Percentiles rank a stretch among this genome's conserved stretches.
Evolutionary conservation across 1,284 basidiomycete genomes (phyloP).

Genomic region (Tilletia caries): DNA sequence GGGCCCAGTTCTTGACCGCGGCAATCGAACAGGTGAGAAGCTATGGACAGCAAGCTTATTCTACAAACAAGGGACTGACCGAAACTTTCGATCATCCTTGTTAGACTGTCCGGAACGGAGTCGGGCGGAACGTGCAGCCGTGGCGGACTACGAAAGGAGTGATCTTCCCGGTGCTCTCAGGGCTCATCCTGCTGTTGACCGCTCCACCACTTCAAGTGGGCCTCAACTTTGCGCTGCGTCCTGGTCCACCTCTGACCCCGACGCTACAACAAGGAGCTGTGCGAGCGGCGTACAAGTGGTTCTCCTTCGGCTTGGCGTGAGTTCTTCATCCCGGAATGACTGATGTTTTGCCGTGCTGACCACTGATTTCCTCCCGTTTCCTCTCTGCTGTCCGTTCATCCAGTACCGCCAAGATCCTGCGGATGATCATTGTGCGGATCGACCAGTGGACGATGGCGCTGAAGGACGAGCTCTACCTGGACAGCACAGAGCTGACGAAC

Average conservation of each 20-base stretch:
- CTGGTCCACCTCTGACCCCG: conserved; percentile 1
- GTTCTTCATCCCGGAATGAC: not conserved
- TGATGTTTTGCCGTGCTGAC: not conserved
- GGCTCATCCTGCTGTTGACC: not conserved
- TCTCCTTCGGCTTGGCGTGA: conserved; percentile 8
- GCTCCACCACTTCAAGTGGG: conserved; percentile 7
- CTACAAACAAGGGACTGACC: no score
- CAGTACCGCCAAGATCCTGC: not conserved
- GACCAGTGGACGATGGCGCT: conserved; percentile 39
- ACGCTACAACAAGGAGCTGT: conserved; percentile 9
- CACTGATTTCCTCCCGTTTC: not conserved
- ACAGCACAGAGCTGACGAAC: conserved; percentile 46
- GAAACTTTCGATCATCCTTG: no score
- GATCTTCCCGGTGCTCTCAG: not conserved
- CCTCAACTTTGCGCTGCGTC: not conserved
- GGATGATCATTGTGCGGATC: conserved; percentile 24
- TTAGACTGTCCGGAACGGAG: not conserved
- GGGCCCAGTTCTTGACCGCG: not conserved
- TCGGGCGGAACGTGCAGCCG: conserved; percentile 1
- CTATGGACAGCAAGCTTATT: no score
- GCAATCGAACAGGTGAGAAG: conserved; percentile 4
- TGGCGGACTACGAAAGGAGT: not conserved
- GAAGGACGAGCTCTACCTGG: conserved; percentile 48
- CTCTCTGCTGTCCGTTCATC: no score
- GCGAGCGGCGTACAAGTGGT: conserved; percentile 11